These are phyloP conservation scores for Bipolaris victoriae DNA, from an alignment of 2,329 filamentous ascomycete genomes.

Conservation along the genomic window DNA sequence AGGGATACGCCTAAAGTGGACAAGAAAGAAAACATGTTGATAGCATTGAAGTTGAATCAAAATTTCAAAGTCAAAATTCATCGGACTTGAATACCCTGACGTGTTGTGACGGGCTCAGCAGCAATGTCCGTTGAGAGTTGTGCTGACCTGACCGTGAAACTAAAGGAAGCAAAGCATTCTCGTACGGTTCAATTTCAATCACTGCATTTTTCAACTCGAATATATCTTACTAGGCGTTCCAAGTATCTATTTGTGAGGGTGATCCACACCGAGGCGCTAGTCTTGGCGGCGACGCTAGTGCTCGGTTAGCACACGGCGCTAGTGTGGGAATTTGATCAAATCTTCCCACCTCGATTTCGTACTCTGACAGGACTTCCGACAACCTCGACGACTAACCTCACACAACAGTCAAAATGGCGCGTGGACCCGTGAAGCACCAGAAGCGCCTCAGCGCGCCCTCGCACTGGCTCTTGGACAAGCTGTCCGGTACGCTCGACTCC, in stretches of 20 bases:
- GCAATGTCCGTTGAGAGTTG: neutral
- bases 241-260: neutral
- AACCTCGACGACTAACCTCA: constrained; percentile 45
- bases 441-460: constrained; percentile 99
- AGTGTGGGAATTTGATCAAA: constrained; percentile 15
- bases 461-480: constrained; percentile 99
- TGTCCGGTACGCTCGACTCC: constrained; percentile 70
- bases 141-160: neutral
- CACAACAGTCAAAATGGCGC: constrained; percentile 64
- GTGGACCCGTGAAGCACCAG: constrained; percentile 95
- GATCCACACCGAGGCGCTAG: neutral
- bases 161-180: neutral
- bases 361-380: constrained; percentile 39
- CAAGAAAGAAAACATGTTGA: neutral
- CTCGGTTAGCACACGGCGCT: constrained; percentile 22
- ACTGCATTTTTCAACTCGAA: too few species aligned
- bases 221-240: neutral
- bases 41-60: neutral
- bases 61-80: neutral
- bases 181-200: too few species aligned
- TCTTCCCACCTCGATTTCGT: constrained; percentile 17
- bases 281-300: neutral
- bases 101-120: neutral
- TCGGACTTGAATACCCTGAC: too few species aligned
- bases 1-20: constrained; percentile 69